Conservation (phyloP, 306 rosid species). For the Cercis canadensis region DNA sequence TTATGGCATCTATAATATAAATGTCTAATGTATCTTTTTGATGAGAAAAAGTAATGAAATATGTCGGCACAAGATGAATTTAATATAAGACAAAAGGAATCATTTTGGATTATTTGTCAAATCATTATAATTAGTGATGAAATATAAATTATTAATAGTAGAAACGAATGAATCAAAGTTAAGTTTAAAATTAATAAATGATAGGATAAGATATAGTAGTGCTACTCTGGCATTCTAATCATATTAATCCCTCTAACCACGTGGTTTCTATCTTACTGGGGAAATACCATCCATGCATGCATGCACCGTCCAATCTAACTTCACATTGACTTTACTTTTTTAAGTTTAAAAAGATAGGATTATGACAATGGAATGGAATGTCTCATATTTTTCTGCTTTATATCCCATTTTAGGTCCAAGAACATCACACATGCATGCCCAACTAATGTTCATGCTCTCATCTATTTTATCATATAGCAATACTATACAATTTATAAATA, state of each 20-base stretch:
- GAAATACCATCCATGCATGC: conserved; percentile 25
- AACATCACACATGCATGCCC: conserved; percentile 22
- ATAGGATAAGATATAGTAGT: background rate
- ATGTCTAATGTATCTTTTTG: no score
- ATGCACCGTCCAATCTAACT: conserved; percentile 11
- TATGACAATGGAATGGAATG: conserved; percentile 51
- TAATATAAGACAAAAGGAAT: background rate
- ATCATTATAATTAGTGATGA: no score
- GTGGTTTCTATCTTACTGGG: conserved; percentile 37
- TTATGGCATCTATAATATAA: no score
- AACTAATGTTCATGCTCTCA: no score
- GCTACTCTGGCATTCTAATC: background rate
- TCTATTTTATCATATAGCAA: no score
- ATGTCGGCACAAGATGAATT: background rate
- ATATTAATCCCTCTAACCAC: conserved; percentile 18
- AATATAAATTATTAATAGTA: no score
- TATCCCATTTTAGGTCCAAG: conserved; percentile 28
- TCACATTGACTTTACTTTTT: conserved; percentile 35
- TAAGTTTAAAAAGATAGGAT: conserved; percentile 41
- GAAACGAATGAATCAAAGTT: background rate
- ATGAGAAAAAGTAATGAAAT: no score
- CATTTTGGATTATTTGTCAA: background rate
- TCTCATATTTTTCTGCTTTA: conserved; percentile 33
- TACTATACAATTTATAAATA: no score
- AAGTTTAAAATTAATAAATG: background rate